These are phyloP conservation scores for Wickerhamomyces mucosus DNA, from an alignment of 805 yeast genomes.

Conservation along the genomic window DNA sequence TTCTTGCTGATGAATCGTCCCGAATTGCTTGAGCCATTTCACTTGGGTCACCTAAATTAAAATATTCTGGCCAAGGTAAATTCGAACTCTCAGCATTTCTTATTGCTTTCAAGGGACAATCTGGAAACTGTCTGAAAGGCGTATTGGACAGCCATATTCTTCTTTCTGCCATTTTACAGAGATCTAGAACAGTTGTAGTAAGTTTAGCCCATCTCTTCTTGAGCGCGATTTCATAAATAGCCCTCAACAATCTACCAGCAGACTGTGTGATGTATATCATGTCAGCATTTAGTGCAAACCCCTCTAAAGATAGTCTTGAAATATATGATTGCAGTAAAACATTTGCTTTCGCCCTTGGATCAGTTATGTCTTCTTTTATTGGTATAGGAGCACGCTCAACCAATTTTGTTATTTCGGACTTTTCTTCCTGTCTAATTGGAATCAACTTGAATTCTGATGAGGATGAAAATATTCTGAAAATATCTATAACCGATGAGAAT, in stretches of 20 bases:
- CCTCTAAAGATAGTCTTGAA: conserved; percentile 67
- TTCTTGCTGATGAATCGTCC: conserved; percentile 55
- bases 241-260: conserved; percentile 81
- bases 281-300: conserved; percentile 87
- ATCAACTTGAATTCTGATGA: conserved; percentile 82
- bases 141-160: conserved; percentile 80
- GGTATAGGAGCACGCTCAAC: conserved; percentile 80
- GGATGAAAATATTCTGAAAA: conserved; percentile 65
- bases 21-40: conserved; percentile 78
- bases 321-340: conserved; percentile 79
- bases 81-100: conserved; percentile 69
- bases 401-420: conserved; percentile 57
- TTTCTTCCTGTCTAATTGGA: conserved; percentile 83
- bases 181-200: conserved; percentile 44
- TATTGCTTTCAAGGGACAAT: conserved; percentile 64
- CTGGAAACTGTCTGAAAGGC: conserved; percentile 75
- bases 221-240: conserved; percentile 70
- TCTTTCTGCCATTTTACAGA: conserved; percentile 73
- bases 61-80: conserved; percentile 74
- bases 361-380: conserved; percentile 58
- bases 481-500: conserved; percentile 58
- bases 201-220: conserved; percentile 63
- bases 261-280: conserved; percentile 90
- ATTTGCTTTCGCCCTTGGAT: conserved; percentile 70
- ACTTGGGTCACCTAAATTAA: conserved; percentile 53